A percentile compares a stretch with the other conserved stretches of the same genome.
Evolutionary conservation across 1,284 basidiomycete species (phyloP).

Genomic region (Ganoderma multipileum): DNA sequence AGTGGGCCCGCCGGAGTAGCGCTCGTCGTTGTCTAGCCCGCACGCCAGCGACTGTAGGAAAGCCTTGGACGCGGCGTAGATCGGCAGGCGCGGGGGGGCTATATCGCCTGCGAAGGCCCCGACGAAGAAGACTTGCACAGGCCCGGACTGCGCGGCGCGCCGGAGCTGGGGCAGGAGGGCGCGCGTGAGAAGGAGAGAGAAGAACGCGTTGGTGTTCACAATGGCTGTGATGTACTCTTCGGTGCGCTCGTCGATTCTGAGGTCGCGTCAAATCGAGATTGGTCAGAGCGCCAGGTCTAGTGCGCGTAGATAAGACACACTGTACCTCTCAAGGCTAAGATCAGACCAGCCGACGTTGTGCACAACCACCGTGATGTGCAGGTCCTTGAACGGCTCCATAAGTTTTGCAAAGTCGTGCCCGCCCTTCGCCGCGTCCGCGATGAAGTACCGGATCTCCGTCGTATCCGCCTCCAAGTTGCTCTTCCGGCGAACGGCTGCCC

Average conservation of each 20-base stretch:
- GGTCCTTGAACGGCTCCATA: constrained; percentile 32
- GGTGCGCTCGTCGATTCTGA: constrained; percentile 30
- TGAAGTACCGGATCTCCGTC: constrained; percentile 26
- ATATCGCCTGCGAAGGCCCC: constrained; percentile 34
- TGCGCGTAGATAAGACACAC: background rate
- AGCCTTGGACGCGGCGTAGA: constrained; percentile 36
- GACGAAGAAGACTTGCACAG: constrained; percentile 35
- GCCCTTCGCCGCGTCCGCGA: constrained; percentile 9
- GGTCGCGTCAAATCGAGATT: background rate
- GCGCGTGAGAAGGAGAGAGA: constrained; percentile 37
- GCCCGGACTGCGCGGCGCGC: constrained; percentile 28
- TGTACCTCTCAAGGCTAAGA: constrained; percentile 26
- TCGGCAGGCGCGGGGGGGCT: constrained; percentile 31
- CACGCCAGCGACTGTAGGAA: constrained; percentile 35
- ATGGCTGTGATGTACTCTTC: constrained; percentile 26
- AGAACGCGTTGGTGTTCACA: constrained; percentile 34
- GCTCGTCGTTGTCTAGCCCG: constrained; percentile 38
- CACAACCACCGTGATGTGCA: constrained; percentile 39
- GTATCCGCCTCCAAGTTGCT: too few relatives aligned
- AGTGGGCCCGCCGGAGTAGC: constrained; percentile 23
- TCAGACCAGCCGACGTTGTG: constrained; percentile 39
- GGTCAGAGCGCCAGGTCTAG: background rate
- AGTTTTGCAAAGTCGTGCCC: constrained; percentile 36
- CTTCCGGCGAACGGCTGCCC: constrained; percentile 24
- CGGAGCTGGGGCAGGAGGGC: constrained; percentile 37